Conservation (phyloP, 1,284 basidiomycete species). For the Sanghuangporus weigelae region DNA sequence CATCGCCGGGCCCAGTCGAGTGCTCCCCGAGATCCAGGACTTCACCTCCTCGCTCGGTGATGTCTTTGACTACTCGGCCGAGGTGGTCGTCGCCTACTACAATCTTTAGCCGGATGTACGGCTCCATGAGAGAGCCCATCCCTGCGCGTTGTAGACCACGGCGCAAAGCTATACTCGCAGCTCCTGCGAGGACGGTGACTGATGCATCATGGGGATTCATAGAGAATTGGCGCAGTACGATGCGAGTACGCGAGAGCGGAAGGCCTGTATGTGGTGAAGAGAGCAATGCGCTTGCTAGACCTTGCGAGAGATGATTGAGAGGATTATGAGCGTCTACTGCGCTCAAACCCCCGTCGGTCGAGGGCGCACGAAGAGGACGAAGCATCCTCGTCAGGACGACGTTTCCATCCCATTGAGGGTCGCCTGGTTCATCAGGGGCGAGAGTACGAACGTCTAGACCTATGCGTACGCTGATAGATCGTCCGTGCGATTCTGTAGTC, state of each 20-base stretch:
- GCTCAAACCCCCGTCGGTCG: slow-evolving; percentile 26
- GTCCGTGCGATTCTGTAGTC: slow-evolving; percentile 58
- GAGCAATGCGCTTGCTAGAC: slow-evolving; percentile 63
- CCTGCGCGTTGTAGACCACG: slow-evolving; percentile 53
- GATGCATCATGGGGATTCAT: slow-evolving; percentile 34
- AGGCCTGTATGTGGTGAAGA: slow-evolving; percentile 73
- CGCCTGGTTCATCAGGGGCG: slow-evolving; percentile 48
- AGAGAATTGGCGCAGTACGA: slow-evolving; percentile 44
- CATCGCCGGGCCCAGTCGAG: slow-evolving; percentile 25
- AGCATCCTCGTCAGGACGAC: slow-evolving; percentile 52
- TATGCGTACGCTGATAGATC: slow-evolving; percentile 40
- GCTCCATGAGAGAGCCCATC: slow-evolving; percentile 69
- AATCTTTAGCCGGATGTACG: slow-evolving; percentile 62
- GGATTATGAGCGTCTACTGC: slow-evolving; percentile 39
- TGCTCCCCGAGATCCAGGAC: slow-evolving; percentile 57
- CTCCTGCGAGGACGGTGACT: slow-evolving; percentile 56
- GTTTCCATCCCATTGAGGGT: slow-evolving; percentile 71
- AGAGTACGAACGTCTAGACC: slow-evolving; percentile 50
- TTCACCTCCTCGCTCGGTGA: slow-evolving; percentile 72
- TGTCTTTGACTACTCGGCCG: slow-evolving; percentile 70
- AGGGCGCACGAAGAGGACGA: slow-evolving; percentile 48
- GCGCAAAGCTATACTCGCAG: slow-evolving; percentile 57
- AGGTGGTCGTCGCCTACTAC: slow-evolving; percentile 59
- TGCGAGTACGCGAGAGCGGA: slow-evolving; percentile 55
- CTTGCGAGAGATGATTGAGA: slow-evolving; percentile 52